Evolutionary conservation across 2,329 filamentous ascomycete species (phyloP), one percentile per base, ranked within the genome.

Genomic region (Diplodia seriata): DNA sequence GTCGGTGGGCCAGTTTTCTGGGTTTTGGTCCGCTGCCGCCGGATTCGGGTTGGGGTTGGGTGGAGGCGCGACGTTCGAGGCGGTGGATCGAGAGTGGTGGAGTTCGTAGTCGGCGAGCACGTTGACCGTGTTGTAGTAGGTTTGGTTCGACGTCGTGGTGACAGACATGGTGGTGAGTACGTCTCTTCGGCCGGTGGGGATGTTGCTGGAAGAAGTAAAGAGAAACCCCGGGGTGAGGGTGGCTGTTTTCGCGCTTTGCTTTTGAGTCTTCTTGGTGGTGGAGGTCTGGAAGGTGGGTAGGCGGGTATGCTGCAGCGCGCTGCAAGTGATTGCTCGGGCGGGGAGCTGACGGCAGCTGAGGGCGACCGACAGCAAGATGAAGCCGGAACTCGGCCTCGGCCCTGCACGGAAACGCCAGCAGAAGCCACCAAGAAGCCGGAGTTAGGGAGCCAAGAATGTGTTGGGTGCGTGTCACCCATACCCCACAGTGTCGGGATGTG

Each of bases 51-150:
- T 72, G 71, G 69, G 72, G 68, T 66, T 75, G 72, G 71, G 76
- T 73, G 71, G 73, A 69, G 68, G 72, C 71, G 76, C 68, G 69
- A 74, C 68, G 53, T 73, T 40, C 64, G 65, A 33, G n/a, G 73
- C 56, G 4, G 76, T 73, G 53, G 70, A 73, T 68, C 71, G 72
- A 6, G 80, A 79, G 69, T 84, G 80, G 68, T 81, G 80, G 53
- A 85, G 75, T 38, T 83, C 79, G 73, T 85, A 84, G 73, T 85
- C 82, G 66, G 76, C 76, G 26, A 85, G 78, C 26, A 77, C 69
- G 20, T 77, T 73, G 15, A 74, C 73, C 18, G 80, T 72, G n/a
- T 75, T 74, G 68, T 79, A 78, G 68, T 75, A 76, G 49, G 74
- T 71, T 18, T 78, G 74, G 72, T 80, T 81, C 68, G 76, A 74